phyloP scores from a whole-genome alignment of 2,329 filamentous ascomycete species.

The Teratosphaeriaceae sp. region DNA sequence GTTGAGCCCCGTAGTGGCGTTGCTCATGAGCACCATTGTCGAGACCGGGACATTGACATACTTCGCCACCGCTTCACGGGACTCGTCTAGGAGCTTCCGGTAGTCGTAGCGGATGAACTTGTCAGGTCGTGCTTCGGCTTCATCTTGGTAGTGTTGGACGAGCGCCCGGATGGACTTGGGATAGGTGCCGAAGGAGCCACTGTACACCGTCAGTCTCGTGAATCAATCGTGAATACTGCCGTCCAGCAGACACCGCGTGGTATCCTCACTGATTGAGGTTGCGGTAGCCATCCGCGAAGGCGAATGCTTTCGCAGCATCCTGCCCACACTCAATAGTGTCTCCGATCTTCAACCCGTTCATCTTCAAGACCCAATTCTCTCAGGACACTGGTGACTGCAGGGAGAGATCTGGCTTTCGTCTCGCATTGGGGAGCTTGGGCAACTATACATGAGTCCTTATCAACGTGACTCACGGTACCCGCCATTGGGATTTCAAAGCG shows the following conservation, averaged over 20 bases:
- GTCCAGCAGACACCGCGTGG: too few relatives aligned
- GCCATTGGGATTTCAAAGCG: too few relatives aligned
- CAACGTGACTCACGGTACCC: too few relatives aligned
- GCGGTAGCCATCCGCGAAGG: constrained; percentile 59
- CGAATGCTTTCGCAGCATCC: constrained; percentile 56
- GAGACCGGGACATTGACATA: constrained; percentile 60
- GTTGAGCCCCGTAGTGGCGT: constrained; percentile 74
- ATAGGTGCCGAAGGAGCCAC: constrained; percentile 43
- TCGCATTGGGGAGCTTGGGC: too few relatives aligned
- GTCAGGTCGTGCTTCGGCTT: constrained; percentile 64
- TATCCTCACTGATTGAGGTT: constrained; percentile 61
- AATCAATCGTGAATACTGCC: too few relatives aligned
- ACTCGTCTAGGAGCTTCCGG: constrained; percentile 55
- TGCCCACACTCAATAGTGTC: constrained; percentile 25
- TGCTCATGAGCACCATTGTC: constrained; percentile 69
- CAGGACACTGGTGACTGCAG: too few relatives aligned
- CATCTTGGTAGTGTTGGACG: constrained; percentile 59
- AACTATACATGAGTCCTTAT: too few relatives aligned
- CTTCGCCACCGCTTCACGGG: constrained; percentile 57
- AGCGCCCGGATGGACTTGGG: constrained; percentile 56
- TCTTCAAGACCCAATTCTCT: constrained; percentile 18
- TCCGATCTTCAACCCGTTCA: constrained; percentile 1
- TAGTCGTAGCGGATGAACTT: constrained; percentile 66
- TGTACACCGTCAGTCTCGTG: too few relatives aligned
- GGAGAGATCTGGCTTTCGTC: too few relatives aligned